Conservation (phyloP, 192 early-diverging fungal genomes). For the Entomortierella lignicola region DNA sequence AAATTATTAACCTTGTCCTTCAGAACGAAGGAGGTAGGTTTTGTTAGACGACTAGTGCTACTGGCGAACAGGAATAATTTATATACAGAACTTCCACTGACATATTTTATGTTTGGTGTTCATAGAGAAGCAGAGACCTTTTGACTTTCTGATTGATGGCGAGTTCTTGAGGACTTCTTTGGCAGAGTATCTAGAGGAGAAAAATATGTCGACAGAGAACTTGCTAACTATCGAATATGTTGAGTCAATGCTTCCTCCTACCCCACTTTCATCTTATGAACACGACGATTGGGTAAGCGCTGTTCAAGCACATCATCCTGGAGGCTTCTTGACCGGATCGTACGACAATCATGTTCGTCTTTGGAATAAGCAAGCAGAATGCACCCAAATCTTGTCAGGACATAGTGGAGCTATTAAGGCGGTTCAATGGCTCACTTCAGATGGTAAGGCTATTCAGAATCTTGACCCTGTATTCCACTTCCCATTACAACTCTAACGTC, state of each 20-base stretch:
- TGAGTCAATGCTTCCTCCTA: conserved; percentile 91
- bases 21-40: conserved; percentile 53
- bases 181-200: conserved; percentile 74
- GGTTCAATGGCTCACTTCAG: conserved; percentile 72
- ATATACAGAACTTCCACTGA: background rate
- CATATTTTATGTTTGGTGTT: background rate
- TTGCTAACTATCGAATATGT: conserved; percentile 91
- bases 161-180: conserved; percentile 88
- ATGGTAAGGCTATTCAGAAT: conserved; percentile 57
- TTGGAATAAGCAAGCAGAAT: conserved; percentile 84
- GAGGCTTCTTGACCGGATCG: conserved; percentile 79
- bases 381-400: conserved; percentile 69
- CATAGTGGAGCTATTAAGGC: conserved; percentile 83
- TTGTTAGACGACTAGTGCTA: background rate
- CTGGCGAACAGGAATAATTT: no score
- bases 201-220: conserved; percentile 82
- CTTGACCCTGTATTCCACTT: no score
- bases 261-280: conserved; percentile 78
- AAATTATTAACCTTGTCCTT: conserved; percentile 95
- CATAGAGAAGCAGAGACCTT: conserved; percentile 81
- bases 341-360: conserved; percentile 88
- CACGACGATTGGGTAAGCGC: conserved; percentile 97
- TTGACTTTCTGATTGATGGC: conserved; percentile 95
- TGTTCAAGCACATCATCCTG: conserved; percentile 61
- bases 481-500: no score